phyloP scores from a whole-genome alignment of 495 filamentous ascomycete species.

The Penicillium longicatenatum region DNA sequence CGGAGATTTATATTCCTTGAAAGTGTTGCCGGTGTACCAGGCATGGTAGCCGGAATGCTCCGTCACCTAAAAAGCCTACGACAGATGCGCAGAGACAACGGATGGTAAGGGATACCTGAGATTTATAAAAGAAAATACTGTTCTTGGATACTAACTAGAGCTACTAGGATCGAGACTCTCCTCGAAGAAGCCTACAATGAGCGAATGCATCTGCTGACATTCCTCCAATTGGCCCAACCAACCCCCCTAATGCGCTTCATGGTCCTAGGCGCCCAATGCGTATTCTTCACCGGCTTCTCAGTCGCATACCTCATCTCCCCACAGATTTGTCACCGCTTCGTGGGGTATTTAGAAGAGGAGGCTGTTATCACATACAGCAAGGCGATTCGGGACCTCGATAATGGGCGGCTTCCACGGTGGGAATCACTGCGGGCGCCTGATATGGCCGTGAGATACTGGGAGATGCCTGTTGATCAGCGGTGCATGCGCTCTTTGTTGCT shows the following conservation, averaged over 20 bases:
- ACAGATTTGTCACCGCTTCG: slow-evolving; percentile 89
- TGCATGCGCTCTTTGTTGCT: slow-evolving; percentile 84
- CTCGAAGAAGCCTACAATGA: slow-evolving; percentile 96
- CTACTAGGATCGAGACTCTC: slow-evolving; percentile 78
- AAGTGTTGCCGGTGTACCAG: slow-evolving; percentile 90
- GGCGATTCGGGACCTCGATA: slow-evolving; percentile 81
- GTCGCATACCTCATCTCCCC: slow-evolving; percentile 86
- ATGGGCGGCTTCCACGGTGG: slow-evolving; percentile 82
- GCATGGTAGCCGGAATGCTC: slow-evolving; percentile 95
- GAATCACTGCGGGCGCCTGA: slow-evolving; percentile 76
- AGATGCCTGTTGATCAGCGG: slow-evolving; percentile 81
- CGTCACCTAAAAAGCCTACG: slow-evolving; percentile 82
- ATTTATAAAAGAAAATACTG: background rate
- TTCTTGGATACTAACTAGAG: too few species aligned
- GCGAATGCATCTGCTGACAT: slow-evolving; percentile 93
- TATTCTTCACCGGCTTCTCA: slow-evolving; percentile 96
- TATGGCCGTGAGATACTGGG: slow-evolving; percentile 87
- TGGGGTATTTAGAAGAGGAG: slow-evolving; percentile 96
- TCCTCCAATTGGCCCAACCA: slow-evolving; percentile 89
- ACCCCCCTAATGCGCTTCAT: slow-evolving; percentile 85
- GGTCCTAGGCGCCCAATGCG: slow-evolving; percentile 79
- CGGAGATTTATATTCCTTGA: slow-evolving; percentile 90
- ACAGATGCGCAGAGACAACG: slow-evolving; percentile 86
- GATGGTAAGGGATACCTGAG: slow-evolving; percentile 59
- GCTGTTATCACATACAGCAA: slow-evolving; percentile 94